Evolutionary conservation across 1,139 yeast genomes (phyloP).

Genomic region (Blastobotrys elegans): DNA sequence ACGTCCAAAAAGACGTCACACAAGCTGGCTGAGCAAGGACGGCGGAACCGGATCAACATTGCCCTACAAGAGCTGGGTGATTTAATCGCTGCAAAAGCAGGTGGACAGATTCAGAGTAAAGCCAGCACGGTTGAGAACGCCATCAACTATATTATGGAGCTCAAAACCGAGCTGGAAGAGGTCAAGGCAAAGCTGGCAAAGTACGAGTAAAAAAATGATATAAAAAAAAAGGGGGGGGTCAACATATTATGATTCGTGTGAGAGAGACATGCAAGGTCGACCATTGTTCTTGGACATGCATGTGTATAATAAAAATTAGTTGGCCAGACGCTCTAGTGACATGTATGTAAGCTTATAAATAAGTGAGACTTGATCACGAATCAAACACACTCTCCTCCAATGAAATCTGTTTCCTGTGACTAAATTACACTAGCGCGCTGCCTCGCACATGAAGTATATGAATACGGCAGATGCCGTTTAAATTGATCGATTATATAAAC

Average conservation of each 20-base stretch:
- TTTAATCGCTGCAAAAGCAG: slow-evolving; percentile 52
- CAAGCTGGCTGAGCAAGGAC: slow-evolving; percentile 92
- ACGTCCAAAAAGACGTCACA: slow-evolving; percentile 59
- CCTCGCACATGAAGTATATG: too few species aligned
- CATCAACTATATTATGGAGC: slow-evolving; percentile 55
- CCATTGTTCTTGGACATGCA: too few species aligned
- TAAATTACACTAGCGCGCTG: neutral
- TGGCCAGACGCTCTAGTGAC: too few species aligned
- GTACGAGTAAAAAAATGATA: slow-evolving; percentile 9
- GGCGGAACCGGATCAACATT: slow-evolving; percentile 84
- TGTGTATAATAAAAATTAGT: too few species aligned
- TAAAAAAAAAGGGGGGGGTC: neutral
- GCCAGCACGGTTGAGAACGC: slow-evolving; percentile 95
- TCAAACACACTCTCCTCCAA: neutral
- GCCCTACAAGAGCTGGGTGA: slow-evolving; percentile 73
- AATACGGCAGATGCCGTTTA: too few species aligned
- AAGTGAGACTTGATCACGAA: too few species aligned
- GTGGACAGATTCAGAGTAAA: slow-evolving; percentile 59
- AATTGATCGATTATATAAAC: too few species aligned
- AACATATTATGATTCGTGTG: too few species aligned
- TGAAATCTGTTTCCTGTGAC: neutral
- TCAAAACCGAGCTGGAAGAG: slow-evolving; percentile 44
- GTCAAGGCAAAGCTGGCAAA: slow-evolving; percentile 27
- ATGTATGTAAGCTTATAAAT: too few species aligned
- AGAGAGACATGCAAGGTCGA: too few species aligned